These are phyloP conservation scores for Pichia sp. DNA, from an alignment of 1,139 yeast species.

Conservation along the genomic window DNA sequence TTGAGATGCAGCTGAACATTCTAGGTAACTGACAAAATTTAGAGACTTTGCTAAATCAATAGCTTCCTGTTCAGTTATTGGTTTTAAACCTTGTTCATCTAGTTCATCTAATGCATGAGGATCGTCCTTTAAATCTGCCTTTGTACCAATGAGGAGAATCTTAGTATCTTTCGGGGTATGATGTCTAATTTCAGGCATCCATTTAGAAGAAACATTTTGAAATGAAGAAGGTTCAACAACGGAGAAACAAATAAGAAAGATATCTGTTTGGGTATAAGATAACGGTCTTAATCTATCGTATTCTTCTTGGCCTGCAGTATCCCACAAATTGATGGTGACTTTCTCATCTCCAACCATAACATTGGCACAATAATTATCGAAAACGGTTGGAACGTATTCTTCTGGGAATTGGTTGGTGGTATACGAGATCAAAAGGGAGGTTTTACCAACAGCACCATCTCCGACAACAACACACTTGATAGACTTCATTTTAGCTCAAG, in stretches of 20 bases:
- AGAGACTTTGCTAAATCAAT: constrained; percentile 60
- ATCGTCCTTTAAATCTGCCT: constrained; percentile 78
- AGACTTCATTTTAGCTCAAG: constrained; percentile 50
- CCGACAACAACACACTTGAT: constrained; percentile 95
- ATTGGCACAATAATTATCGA: constrained; percentile 83
- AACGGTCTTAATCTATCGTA: constrained; percentile 87
- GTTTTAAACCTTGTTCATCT: constrained; percentile 54
- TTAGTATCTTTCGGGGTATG: constrained; percentile 76
- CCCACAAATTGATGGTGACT: constrained; percentile 85
- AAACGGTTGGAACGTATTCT: constrained; percentile 85
- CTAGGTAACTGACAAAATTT: constrained; percentile 70
- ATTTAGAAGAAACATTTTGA: constrained; percentile 63
- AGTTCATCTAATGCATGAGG: constrained; percentile 68
- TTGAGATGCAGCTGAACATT: constrained; percentile 93
- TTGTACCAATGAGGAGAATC: constrained; percentile 78
- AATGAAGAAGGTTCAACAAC: constrained; percentile 78
- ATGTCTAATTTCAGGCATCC: constrained; percentile 87
- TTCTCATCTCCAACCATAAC: constrained; percentile 79
- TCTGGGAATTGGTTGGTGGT: constrained; percentile 93
- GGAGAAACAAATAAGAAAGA: constrained; percentile 81
- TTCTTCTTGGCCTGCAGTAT: constrained; percentile 97
- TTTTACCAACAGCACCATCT: constrained; percentile 96
- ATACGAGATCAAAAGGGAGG: constrained; percentile 81
- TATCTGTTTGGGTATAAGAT: constrained; percentile 89
- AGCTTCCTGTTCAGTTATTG: constrained; percentile 61